These are phyloP conservation scores for Citrus hindsii DNA, from an alignment of 345 rosid species.

Conservation along the genomic window DNA sequence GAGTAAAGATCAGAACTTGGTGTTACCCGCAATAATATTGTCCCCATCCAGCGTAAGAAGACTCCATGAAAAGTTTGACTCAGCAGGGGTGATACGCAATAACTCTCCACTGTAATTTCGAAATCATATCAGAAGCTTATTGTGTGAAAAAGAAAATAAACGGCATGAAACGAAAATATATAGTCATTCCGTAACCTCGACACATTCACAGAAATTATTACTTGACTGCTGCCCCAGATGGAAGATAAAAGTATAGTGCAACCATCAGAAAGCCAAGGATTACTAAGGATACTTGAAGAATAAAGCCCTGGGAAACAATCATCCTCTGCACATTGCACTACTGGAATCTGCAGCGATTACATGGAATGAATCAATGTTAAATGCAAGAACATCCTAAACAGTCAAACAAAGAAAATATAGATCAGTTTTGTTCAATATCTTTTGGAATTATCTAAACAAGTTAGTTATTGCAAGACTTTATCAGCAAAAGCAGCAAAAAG, in stretches of 20 bases:
- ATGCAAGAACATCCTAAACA: not conserved
- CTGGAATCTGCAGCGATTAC: slow-evolving; percentile 54
- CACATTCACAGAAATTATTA: slow-evolving; percentile 60
- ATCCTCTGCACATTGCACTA: slow-evolving; percentile 61
- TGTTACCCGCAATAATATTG: slow-evolving; percentile 74
- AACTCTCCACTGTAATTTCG: slow-evolving; percentile 58
- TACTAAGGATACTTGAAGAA: slow-evolving; percentile 36
- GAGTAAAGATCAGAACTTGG: slow-evolving; percentile 7
- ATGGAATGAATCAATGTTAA: slow-evolving; percentile 2
- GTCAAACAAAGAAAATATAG: not conserved
- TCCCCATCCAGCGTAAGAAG: slow-evolving; percentile 70
- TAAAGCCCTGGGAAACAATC: slow-evolving; percentile 92
- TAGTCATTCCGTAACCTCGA: slow-evolving; percentile 40
- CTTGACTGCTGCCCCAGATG: slow-evolving; percentile 67
- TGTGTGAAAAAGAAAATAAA: not conserved
- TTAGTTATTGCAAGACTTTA: not conserved
- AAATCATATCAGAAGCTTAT: slow-evolving; percentile 13
- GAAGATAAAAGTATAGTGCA: slow-evolving; percentile 71
- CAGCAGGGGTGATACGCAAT: slow-evolving; percentile 60
- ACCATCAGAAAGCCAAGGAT: slow-evolving; percentile 95
- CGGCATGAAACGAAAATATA: not conserved
- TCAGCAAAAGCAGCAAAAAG: not conserved
- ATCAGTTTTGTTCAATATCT: not conserved
- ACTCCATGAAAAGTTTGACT: slow-evolving; percentile 66
- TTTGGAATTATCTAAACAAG: not conserved